Base-by-base conservation (phyloP, 352 stramenopile species). In the Thalassiosira gravida region DNA sequence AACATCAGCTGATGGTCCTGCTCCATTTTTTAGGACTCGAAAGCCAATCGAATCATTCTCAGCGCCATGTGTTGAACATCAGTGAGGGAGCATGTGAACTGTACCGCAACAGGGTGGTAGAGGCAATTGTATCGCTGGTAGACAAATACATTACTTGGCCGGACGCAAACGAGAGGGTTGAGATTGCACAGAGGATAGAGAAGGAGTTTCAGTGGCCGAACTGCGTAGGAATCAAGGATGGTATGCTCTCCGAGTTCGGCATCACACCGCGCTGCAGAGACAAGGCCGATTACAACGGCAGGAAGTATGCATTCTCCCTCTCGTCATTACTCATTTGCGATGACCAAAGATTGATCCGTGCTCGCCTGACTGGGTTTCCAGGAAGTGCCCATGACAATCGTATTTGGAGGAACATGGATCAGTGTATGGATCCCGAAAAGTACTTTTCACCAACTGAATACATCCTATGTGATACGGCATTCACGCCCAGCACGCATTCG, bases 321-420 rank as follows among this genome's bases (percentile, higher is more conserved):
- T 63, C 49, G 2, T 44, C 37, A 20, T 18, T 70, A 3, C 58
- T 81, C 11, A 56, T 81, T 25, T 70, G 57, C 67, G 72, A 81
- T 61, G 13, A 81, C 13, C 53, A 65, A 18, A n/a, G 46, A 46
- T 29, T 37, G 16, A 80, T 80, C 42, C 18, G 53, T 16, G 35
- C 61, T 20, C 73, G 67, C 56, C 39, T 73, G 24, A 24, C 53
- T 20, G 70, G 70, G 3, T 79, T 53, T 61, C 70, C 70, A 58
- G 70, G 70, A n/a, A 58, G 39, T 47, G 53, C 44, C 20, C 61
- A 72, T 44, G 70, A 79, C 70, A 73, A 79, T 44, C 50, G 69
- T 39, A 24, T 77, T 24, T 71, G 39, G 30, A 57, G 50, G 53
- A 13, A 46, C n/a, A 64, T 44, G 14, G n/a, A 68, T 5, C 52